Evolutionary conservation across 192 early-diverging fungal genomes (phyloP).

Genomic region (Linnemannia hyalina): DNA sequence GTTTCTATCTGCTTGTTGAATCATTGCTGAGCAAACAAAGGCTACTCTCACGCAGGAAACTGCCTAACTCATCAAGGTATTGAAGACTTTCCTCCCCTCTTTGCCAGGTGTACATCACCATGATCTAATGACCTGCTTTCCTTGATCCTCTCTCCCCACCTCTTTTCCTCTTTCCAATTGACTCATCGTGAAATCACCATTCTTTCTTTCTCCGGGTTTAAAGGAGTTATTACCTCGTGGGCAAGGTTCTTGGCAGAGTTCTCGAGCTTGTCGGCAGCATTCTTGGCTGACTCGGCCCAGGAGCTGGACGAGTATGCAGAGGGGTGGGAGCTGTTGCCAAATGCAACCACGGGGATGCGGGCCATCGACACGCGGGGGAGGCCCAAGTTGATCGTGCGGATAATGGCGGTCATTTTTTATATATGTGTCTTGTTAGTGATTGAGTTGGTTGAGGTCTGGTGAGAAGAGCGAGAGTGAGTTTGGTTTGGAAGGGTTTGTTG

Average conservation of each 20-base stretch:
- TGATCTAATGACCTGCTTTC: too few relatives aligned
- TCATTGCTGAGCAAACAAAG: background rate
- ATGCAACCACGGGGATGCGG: conserved; percentile 52
- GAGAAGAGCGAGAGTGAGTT: background rate
- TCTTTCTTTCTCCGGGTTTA: background rate
- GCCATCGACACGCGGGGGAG: conserved; percentile 54
- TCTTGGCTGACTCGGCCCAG: conserved; percentile 50
- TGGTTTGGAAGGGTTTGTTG: background rate
- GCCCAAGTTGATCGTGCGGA: conserved; percentile 36
- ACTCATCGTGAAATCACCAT: background rate
- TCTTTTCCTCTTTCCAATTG: background rate
- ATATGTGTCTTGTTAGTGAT: background rate
- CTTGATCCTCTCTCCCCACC: background rate
- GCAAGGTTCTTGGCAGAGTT: conserved; percentile 33
- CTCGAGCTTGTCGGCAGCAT: conserved; percentile 42
- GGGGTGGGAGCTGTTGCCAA: conserved; percentile 48
- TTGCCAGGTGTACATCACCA: background rate
- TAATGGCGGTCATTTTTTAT: conserved; percentile 39
- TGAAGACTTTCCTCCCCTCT: too few relatives aligned
- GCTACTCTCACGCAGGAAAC: too few relatives aligned
- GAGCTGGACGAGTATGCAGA: conserved; percentile 53
- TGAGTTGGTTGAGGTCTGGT: background rate
- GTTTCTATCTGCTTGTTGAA: background rate
- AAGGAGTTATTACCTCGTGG: conserved; percentile 21
- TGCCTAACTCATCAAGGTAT: too few relatives aligned